Percentiles rank a stretch among this genome's conserved stretches.
Evolutionary conservation across 768 basidiomycete genomes (phyloP).

Genomic region (Lactarius deliciosus): DNA sequence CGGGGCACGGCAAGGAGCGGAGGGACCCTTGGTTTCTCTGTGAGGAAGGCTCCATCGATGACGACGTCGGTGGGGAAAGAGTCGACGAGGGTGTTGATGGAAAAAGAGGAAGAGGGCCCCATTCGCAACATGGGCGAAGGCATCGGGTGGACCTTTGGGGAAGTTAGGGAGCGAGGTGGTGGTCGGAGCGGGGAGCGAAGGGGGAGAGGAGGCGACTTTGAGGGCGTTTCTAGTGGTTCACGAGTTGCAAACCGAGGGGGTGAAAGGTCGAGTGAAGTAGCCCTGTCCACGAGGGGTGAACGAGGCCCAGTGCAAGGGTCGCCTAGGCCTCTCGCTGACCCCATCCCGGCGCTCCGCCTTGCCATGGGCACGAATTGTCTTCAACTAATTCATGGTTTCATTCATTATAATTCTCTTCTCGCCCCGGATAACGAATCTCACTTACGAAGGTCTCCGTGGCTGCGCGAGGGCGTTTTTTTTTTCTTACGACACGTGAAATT

Average conservation of each 20-base stretch:
- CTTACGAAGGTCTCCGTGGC: neutral
- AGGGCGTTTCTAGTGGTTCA: slow-evolving; percentile 20
- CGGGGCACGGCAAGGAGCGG: slow-evolving; percentile 22
- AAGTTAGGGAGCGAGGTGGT: slow-evolving; percentile 24
- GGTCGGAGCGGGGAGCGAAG: slow-evolving; percentile 37
- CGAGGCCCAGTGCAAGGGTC: slow-evolving; percentile 33
- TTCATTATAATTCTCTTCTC: neutral
- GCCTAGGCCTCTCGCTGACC: slow-evolving; percentile 12
- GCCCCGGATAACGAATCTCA: neutral
- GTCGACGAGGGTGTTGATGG: slow-evolving; percentile 28
- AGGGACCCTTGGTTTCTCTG: slow-evolving; percentile 20
- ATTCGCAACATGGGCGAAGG: slow-evolving; percentile 31
- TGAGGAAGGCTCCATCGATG: slow-evolving; percentile 29
- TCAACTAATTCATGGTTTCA: neutral
- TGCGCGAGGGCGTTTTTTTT: too few relatives aligned
- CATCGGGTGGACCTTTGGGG: slow-evolving; percentile 26
- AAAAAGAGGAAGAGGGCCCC: slow-evolving; percentile 34
- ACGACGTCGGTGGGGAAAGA: slow-evolving; percentile 3
- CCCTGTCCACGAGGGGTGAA: slow-evolving; percentile 37
- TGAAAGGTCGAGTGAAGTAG: slow-evolving; percentile 27
- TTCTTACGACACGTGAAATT: neutral
- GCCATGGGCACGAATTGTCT: neutral
- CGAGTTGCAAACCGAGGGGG: slow-evolving; percentile 26
- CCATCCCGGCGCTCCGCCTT: slow-evolving; percentile 21
- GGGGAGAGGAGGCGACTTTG: slow-evolving; percentile 34